Percentiles rank a stretch among this genome's conserved stretches.
These are phyloP conservation scores for Rhynchosporium secalis DNA, from an alignment of 2,329 filamentous ascomycete genomes.

Conservation along the genomic window DNA sequence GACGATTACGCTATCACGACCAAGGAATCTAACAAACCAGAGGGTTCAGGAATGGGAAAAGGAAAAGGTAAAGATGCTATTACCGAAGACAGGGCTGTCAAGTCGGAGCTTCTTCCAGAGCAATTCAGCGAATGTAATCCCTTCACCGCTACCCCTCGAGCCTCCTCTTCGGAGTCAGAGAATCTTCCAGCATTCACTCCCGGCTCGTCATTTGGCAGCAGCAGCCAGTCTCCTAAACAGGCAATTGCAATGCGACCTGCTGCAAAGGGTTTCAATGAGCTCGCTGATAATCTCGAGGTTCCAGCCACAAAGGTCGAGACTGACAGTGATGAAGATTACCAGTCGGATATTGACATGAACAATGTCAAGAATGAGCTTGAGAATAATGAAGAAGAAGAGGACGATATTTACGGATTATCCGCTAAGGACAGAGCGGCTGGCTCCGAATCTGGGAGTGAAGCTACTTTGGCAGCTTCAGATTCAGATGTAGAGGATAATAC, in stretches of 20 bases:
- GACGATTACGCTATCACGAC: background rate
- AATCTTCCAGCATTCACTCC: background rate
- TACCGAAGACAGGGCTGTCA: background rate
- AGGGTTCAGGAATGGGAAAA: background rate
- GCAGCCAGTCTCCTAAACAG: background rate
- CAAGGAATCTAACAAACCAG: background rate
- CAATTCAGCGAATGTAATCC: background rate
- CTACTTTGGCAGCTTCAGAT: background rate
- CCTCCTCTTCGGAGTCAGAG: background rate
- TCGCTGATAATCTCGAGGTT: background rate
- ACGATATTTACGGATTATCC: constrained; percentile 1
- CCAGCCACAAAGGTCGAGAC: background rate
- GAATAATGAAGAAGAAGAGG: background rate
- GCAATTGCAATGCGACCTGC: background rate
- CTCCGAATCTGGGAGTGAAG: background rate
- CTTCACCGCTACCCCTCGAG: background rate
- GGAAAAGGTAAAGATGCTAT: background rate
- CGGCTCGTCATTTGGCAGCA: background rate
- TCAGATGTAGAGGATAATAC: background rate
- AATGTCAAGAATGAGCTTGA: background rate
- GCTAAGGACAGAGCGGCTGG: background rate
- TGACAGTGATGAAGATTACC: background rate
- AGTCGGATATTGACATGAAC: background rate
- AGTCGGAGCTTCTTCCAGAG: background rate
- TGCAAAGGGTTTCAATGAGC: background rate